Base-by-base conservation (phyloP, 768 basidiomycete genomes). In the Termitomyces sp. region DNA sequence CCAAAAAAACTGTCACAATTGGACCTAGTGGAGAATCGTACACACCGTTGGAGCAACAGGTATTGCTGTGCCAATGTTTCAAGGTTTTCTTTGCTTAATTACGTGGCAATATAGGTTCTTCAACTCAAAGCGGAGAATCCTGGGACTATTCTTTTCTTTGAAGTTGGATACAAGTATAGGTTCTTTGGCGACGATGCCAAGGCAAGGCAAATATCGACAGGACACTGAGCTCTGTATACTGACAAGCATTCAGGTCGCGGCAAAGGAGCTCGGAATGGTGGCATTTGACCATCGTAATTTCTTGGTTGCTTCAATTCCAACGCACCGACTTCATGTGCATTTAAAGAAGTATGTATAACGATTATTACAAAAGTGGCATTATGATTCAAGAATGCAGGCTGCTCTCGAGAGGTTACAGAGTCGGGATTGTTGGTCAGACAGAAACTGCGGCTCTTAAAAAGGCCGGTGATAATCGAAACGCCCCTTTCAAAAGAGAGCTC, bases 361-460 rank as follows among this genome's bases (percentile, higher is more conserved):
- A 32, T 20, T 29, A 32, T 48, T 32, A 12, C 12, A 39, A 27
- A n/a, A 13, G 42, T 49, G 5, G 36, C 20, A 55, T 53, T 4
- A 39, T 42, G 53, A 60, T 31, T 39, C 56, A 46, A 36, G 50
- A 56, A 27, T 24, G 26, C 24, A 73, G 92, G 59, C 76, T 95
- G 16, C 75, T 95, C 29, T 84, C 89, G 5, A 81, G 82, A 57
- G 93, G 92, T 0, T 76, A 92, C 67, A 87, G 89, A 69, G 92
- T 94, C 37, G 93, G 94, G 2, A 80, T 95, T 29, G 86, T 93
- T 2, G 77, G 84, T 24, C 94, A 95, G 67, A 81, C 79, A 0
- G 93, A 95, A 71, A 94, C 94, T 0, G 90, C 93, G 18, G 93
- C 93, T 0, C 77, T 95, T 49, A 95, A 95, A 74, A 93, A 90